Percentiles rank a stretch among this genome's conserved stretches.
These are phyloP conservation scores for Trichosporon faecale DNA, from an alignment of 1,284 basidiomycete species.

Conservation along the genomic window DNA sequence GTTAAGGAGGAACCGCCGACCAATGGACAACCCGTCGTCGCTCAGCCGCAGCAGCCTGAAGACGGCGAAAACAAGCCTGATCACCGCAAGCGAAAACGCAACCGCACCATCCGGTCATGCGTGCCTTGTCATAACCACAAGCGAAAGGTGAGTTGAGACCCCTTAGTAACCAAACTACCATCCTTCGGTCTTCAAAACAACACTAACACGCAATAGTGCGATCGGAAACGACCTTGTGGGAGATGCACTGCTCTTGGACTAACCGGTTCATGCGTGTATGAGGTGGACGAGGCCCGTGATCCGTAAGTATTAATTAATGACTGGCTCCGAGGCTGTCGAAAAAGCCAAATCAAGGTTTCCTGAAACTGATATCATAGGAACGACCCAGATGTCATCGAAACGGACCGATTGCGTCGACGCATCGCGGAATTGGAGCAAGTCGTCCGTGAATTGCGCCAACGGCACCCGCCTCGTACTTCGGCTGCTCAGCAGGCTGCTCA, in stretches of 20 bases:
- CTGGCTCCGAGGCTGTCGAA: not conserved
- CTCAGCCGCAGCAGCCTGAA: conserved; percentile 9
- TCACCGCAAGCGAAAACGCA: conserved; percentile 65
- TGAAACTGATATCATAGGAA: conserved; percentile 58
- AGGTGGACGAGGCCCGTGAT: conserved; percentile 79
- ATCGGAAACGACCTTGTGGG: conserved; percentile 64
- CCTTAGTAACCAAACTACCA: too few relatives aligned
- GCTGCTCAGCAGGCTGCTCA: conserved; percentile 14
- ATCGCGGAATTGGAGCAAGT: conserved; percentile 86
- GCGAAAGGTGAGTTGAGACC: conserved; percentile 63
- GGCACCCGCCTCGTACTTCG: conserved; percentile 23
- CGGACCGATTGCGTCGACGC: conserved; percentile 71
- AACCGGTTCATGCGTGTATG: conserved; percentile 88
- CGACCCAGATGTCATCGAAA: conserved; percentile 76
- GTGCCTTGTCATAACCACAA: conserved; percentile 90
- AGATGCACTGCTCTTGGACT: conserved; percentile 67
- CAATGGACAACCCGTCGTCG: conserved; percentile 6
- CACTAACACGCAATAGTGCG: conserved; percentile 42
- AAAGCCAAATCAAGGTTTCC: not conserved
- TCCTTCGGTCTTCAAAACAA: not conserved
- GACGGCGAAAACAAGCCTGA: conserved; percentile 51
- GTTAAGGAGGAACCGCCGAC: conserved; percentile 14
- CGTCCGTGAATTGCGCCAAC: conserved; percentile 63
- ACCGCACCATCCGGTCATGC: conserved; percentile 82
- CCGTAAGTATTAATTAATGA: conserved; percentile 57